phyloP scores from a whole-genome alignment of 805 yeast species.

The Saccharomycopsis lassenensis region DNA sequence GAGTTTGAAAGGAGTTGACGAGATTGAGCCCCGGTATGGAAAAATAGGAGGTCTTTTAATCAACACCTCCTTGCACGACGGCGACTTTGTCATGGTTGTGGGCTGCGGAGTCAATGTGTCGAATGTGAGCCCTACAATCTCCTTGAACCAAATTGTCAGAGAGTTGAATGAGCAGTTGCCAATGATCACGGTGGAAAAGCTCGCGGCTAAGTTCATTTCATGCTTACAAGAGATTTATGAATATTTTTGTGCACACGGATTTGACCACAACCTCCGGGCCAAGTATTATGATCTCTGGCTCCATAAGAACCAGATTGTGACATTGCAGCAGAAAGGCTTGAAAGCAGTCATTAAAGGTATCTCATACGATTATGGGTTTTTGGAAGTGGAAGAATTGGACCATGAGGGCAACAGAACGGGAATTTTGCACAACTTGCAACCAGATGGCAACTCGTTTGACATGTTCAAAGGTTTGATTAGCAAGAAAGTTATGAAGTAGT shows the following conservation, averaged over 20 bases:
- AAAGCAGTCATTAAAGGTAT: constrained; percentile 73
- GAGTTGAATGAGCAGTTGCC: constrained; percentile 47
- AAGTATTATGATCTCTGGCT: constrained; percentile 81
- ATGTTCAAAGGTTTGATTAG: constrained; percentile 77
- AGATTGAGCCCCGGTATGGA: constrained; percentile 53
- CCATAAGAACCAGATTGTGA: constrained; percentile 66
- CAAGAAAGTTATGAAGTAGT: no score
- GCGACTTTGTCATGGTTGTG: constrained; percentile 54
- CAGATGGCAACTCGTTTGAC: constrained; percentile 96
- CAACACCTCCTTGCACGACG: constrained; percentile 58
- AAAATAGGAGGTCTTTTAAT: constrained; percentile 81
- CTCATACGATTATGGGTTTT: constrained; percentile 72
- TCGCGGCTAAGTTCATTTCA: constrained; percentile 60
- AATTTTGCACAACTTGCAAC: constrained; percentile 60
- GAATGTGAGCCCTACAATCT: constrained; percentile 86
- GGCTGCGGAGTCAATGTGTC: constrained; percentile 84
- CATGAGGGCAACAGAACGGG: constrained; percentile 38
- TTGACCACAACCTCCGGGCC: constrained; percentile 51
- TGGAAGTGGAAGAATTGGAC: constrained; percentile 62
- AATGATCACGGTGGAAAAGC: constrained; percentile 32
- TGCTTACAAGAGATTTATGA: constrained; percentile 53
- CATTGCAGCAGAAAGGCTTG: constrained; percentile 39
- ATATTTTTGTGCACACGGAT: constrained; percentile 52
- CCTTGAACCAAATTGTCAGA: constrained; percentile 61
- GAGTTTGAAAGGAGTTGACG: constrained; percentile 25